Percentiles rank a stretch among this genome's conserved stretches.
Conservation (phyloP, 768 basidiomycete species). For the Xanthoconium stramineum region DNA sequence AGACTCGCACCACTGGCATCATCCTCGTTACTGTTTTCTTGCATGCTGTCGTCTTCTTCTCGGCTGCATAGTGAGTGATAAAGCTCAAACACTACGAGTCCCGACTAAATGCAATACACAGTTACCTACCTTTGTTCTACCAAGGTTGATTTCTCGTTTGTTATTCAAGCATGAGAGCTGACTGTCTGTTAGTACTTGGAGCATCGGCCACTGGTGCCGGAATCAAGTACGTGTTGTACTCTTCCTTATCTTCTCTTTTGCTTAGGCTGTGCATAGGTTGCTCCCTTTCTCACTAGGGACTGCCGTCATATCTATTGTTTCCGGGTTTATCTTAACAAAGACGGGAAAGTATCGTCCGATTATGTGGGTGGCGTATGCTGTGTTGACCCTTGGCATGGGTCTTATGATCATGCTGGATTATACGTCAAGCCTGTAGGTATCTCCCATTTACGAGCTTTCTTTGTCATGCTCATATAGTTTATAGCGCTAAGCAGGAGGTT, state of each 20-base stretch:
- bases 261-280: conserved; percentile 48
- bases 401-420: conserved; percentile 71
- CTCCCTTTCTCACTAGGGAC: conserved; percentile 66
- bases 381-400: conserved; percentile 64
- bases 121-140: conserved; percentile 73
- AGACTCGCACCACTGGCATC: conserved; percentile 73
- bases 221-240: conserved; percentile 45
- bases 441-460: background rate
- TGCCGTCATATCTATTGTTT: conserved; percentile 49
- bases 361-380: conserved; percentile 58
- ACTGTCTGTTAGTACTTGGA: conserved; percentile 47
- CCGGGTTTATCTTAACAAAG: conserved; percentile 57
- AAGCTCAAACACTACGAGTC: background rate
- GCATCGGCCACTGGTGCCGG: conserved; percentile 70
- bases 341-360: conserved; percentile 56
- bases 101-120: conserved; percentile 1
- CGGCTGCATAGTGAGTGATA: conserved; percentile 30
- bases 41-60: conserved; percentile 64
- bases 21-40: conserved; percentile 57
- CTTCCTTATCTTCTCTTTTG: background rate
- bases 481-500: conserved; percentile 59
- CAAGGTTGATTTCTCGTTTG: conserved; percentile 38
- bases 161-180: background rate
- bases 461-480: conserved; percentile 5
- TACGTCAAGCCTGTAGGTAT: conserved; percentile 37